These are phyloP conservation scores for Fusarium verticillioides DNA, from an alignment of 2,329 filamentous ascomycete genomes.

Conservation along the genomic window DNA sequence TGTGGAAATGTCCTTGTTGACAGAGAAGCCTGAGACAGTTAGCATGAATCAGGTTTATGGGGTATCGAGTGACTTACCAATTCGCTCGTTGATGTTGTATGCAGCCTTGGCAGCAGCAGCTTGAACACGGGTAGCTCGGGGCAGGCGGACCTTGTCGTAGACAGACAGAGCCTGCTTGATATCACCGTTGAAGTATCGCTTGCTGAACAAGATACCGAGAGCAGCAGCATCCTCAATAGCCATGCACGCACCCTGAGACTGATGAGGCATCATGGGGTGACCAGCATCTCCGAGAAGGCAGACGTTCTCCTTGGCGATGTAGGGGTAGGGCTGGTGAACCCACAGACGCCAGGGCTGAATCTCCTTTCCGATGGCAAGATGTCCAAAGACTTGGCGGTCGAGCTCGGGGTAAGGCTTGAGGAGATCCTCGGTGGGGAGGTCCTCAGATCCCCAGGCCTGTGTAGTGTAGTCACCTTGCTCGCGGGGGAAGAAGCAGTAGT, in stretches of 20 bases:
- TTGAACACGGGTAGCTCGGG: slow-evolving; percentile 66
- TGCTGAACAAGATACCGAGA: slow-evolving; percentile 69
- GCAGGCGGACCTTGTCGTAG: slow-evolving; percentile 65
- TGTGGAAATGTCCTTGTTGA: slow-evolving; percentile 64
- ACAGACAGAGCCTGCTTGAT: slow-evolving; percentile 59
- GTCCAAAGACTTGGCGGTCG: slow-evolving; percentile 65
- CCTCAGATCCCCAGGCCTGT: slow-evolving; percentile 68
- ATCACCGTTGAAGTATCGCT: slow-evolving; percentile 58
- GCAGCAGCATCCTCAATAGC: slow-evolving; percentile 74
- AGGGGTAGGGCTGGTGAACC: slow-evolving; percentile 71
- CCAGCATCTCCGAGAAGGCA: slow-evolving; percentile 74
- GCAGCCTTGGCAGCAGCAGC: slow-evolving; percentile 66
- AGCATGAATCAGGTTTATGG: fast-evolving
- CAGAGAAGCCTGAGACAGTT: slow-evolving; percentile 63
- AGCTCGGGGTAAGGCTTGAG: slow-evolving; percentile 69
- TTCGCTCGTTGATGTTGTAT: slow-evolving; percentile 72
- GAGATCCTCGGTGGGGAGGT: slow-evolving; percentile 66
- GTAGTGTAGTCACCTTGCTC: slow-evolving; percentile 61
- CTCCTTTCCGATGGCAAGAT: slow-evolving; percentile 69
- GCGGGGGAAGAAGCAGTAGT: slow-evolving; percentile 76
- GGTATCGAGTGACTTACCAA: slow-evolving; percentile 53
- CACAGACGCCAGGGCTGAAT: slow-evolving; percentile 72
- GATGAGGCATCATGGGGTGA: slow-evolving; percentile 77
- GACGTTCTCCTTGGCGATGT: slow-evolving; percentile 61
- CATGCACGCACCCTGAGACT: slow-evolving; percentile 76